Base-by-base conservation (phyloP, 345 rosid genomes). In the Mangifera indica region DNA sequence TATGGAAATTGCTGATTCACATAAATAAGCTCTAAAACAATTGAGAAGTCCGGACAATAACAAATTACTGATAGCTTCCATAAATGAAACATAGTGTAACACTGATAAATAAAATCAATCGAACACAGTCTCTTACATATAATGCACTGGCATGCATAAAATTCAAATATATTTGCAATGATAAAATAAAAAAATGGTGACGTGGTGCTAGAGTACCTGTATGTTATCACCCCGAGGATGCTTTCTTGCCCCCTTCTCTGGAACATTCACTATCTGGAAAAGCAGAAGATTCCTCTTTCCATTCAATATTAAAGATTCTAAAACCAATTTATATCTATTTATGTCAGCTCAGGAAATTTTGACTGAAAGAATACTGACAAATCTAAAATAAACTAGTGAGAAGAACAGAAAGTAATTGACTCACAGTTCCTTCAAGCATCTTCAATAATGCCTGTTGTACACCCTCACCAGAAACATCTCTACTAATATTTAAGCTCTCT, bases 381-480 rank as follows among this genome's bases (percentile, higher is more conserved):
- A 60, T 3, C 53, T 58, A 72, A 32, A 32, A 52, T 13, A 55
- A 68, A 60, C 8, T 8, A 9, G 32, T 18, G 32, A 54, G 68
- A 46, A 71, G 58, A 53, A 7, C 48, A 67, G 63, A 71, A 79
- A 52, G 24, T 73, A n/a, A 46, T 56, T 59, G 55, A 84, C 98
- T 92, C 84, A 94, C 98, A 67, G 96, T 94, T 88, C 97, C 97
- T 85, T 94, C 98, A 54, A 94, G 85, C 92, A 94, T 90, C 74
- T 94, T 94, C 81, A 94, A 79, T 60, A 94, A 85, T 68, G 95
- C 98, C 73, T 94, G 98, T 75, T 94, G 98, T 55, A 94, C 98
- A 74, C 98, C 98, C 81, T 94, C 98, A 4, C 98, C 98, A 64
- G 98, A 94, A 59, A 94, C 98, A 86, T 94, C 98, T 75, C 97